These are phyloP conservation scores for Penicillium coffeae DNA, from an alignment of 495 filamentous ascomycete species.

Conservation along the genomic window DNA sequence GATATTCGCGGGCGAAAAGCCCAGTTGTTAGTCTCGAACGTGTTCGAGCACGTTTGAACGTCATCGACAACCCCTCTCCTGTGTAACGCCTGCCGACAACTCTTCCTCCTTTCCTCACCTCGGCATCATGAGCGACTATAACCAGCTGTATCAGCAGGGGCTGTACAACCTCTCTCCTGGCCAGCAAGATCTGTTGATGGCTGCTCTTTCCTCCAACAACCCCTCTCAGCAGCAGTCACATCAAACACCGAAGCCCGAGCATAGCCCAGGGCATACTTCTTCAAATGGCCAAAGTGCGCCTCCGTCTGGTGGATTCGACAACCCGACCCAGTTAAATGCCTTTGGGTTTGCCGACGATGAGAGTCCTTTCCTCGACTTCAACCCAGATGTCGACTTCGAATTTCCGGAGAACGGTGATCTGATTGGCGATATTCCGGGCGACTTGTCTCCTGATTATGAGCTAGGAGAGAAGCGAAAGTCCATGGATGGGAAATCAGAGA, in stretches of 20 bases:
- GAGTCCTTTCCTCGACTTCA: conserved; percentile 80
- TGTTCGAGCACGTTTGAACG: neutral
- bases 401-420: conserved; percentile 57
- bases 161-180: conserved; percentile 68
- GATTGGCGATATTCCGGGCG: conserved; percentile 72
- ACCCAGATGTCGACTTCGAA: conserved; percentile 69
- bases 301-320: conserved; percentile 50
- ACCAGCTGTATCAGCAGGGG: conserved; percentile 38
- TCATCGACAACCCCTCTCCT: conserved; percentile 1
- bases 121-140: conserved; percentile 34
- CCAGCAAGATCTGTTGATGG: conserved; percentile 83
- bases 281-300: conserved; percentile 42
- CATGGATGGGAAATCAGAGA: conserved; percentile 65
- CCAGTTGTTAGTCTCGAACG: conserved; percentile 9
- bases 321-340: conserved; percentile 34
- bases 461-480: conserved; percentile 70
- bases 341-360: conserved; percentile 56
- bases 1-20: conserved; percentile 15
- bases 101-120: neutral
- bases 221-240: conserved; percentile 32
- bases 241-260: conserved; percentile 22
- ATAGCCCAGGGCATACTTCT: conserved; percentile 33
- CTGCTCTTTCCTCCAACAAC: conserved; percentile 79
- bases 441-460: conserved; percentile 44
- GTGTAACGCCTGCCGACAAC: neutral